Base-by-base conservation (phyloP, 176 grass and related monocot species). In the Alopecurus myosuroides region DNA sequence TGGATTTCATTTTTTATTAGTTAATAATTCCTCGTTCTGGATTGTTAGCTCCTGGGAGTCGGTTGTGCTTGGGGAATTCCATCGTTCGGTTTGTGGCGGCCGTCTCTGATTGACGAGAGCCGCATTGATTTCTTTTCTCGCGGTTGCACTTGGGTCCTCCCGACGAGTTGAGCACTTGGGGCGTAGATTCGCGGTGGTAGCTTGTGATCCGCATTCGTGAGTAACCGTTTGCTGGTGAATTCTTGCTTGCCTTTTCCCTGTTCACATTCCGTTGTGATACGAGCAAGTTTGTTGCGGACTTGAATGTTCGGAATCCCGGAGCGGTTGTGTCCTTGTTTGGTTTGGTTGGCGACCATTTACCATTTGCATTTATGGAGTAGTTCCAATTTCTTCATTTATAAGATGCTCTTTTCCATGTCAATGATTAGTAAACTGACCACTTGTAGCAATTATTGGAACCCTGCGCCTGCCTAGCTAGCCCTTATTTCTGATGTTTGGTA, bases 341-440 rank as follows among this genome's bases (percentile, higher is more conserved):
- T 90, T 70, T 49, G 51, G 37, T 82, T 77, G 41, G 53, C 23
- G 31, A 61, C 70, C 70, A 72, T 17, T 19, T 17, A 53, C 70
- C 57, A 55, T 84, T 58, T 17, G 76, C 85, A 87, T 90, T 84
- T 51, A 90, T 84, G 20, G 65, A 5, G 37, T 30, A 17, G 2
- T 33, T 6, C 23, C 29, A 64, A 40, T 65, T 75, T 30, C 15
- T 31, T 28, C 11, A 33, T 66, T 79, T 42, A 80, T 42, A 80
- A 84, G 57, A 51, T 75, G 85, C 57, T 84, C 75, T 75, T 69
- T 80, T 69, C 20, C 36, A 22, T 62, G 44, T 25, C 60, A 61
- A 68, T 85, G 60, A 77, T 76, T 42, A 15, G 4, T 18, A 20
- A 74, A 89, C 12, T 84, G 14, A 19, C 7, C 58, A 18, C 9